Evolutionary conservation across 352 stramenopile species (phyloP).

Genomic region (Globisporangium middletonii): DNA sequence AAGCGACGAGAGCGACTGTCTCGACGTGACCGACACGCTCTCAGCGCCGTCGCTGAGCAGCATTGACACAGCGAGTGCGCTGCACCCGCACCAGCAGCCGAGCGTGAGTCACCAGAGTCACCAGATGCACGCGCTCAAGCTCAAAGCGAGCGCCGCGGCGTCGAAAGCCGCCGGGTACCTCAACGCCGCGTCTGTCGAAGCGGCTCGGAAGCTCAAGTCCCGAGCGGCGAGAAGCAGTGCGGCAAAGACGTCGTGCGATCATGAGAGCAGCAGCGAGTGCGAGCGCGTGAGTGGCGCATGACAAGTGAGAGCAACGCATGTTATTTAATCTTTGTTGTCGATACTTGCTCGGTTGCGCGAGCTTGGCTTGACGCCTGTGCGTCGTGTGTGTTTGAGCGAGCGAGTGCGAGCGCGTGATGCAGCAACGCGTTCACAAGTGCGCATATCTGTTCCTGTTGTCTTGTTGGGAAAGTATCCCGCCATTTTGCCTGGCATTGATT

Average conservation of each 20-base stretch:
- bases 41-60: conserved; percentile 15
- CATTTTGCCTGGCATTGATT: no score
- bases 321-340: neutral
- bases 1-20: conserved; percentile 48
- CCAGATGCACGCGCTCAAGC: conserved; percentile 28
- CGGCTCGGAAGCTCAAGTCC: conserved; percentile 45
- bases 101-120: conserved; percentile 10
- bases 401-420: no score
- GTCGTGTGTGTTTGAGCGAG: no score
- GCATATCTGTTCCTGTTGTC: no score
- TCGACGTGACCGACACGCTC: conserved; percentile 6
- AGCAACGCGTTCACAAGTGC: no score
- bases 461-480: no score
- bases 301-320: no score
- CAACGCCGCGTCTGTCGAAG: conserved; percentile 46
- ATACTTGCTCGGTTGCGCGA: no score
- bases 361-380: no score
- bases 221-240: conserved; percentile 15
- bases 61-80: conserved; percentile 11
- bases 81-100: conserved; percentile 10
- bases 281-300: neutral
- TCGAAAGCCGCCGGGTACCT: conserved; percentile 39
- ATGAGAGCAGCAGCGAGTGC: neutral
- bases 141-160: conserved; percentile 28
- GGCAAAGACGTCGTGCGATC: conserved; percentile 17